Evolutionary conservation across 2,329 filamentous ascomycete genomes (phyloP).

Genomic region (Grosmannia clavigera): DNA sequence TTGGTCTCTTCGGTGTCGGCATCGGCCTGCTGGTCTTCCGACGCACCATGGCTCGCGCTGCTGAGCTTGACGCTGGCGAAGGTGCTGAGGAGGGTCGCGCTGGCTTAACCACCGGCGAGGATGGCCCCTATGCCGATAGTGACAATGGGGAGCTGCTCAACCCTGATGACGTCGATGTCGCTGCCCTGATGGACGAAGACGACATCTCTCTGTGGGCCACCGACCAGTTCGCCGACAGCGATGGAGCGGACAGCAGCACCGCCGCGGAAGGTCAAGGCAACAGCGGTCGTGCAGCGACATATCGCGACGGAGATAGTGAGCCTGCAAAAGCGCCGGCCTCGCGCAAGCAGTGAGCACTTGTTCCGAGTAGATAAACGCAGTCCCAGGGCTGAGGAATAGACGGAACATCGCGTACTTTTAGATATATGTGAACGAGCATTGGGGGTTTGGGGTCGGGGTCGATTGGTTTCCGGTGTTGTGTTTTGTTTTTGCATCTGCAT

Average conservation of each 20-base stretch:
- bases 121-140: constrained; percentile 16
- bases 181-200: constrained; percentile 44
- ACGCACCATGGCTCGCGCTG: constrained; percentile 50
- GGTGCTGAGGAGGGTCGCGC: constrained; percentile 27
- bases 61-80: constrained; percentile 35
- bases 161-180: constrained; percentile 33
- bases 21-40: constrained; percentile 82
- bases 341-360: not conserved
- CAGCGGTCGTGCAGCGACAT: not conserved
- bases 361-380: not conserved
- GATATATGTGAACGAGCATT: not conserved
- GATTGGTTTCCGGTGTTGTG: not conserved
- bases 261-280: constrained; percentile 5
- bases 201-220: constrained; percentile 47
- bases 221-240: constrained; percentile 22
- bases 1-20: constrained; percentile 55
- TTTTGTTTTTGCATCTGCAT: too few species aligned
- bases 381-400: not conserved
- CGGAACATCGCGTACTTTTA: not conserved
- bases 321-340: not conserved
- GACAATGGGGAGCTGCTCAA: constrained; percentile 17
- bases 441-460: not conserved
- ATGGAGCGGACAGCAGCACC: constrained; percentile 12
- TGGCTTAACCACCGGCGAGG: not conserved
- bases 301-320: not conserved